These are phyloP conservation scores for Penicillium mononematosum DNA, from an alignment of 495 filamentous ascomycete species.

Conservation along the genomic window DNA sequence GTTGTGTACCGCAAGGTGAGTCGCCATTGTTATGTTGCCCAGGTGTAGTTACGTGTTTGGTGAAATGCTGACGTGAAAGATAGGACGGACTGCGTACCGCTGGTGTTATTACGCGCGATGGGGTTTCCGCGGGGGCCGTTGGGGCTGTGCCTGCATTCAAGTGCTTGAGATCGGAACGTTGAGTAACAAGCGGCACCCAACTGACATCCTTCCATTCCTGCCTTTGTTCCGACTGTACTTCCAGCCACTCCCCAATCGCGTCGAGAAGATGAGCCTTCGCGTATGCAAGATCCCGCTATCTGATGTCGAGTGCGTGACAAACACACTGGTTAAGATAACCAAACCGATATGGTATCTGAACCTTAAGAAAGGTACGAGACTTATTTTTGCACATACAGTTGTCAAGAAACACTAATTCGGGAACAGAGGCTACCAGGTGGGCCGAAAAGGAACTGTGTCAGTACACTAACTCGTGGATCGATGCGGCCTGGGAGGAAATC, in stretches of 20 bases:
- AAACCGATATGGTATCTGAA: constrained; percentile 45
- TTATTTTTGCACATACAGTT: not conserved
- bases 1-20: constrained; percentile 67
- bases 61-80: constrained; percentile 17
- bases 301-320: constrained; percentile 81
- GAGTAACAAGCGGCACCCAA: constrained; percentile 63
- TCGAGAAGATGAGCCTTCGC: constrained; percentile 62
- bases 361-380: constrained; percentile 42
- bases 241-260: constrained; percentile 53
- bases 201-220: constrained; percentile 77
- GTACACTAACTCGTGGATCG: constrained; percentile 67
- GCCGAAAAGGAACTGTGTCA: constrained; percentile 61
- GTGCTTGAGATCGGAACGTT: constrained; percentile 70
- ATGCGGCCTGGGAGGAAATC: constrained; percentile 77
- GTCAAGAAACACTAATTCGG: constrained; percentile 11
- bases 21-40: not conserved
- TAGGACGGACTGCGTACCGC: constrained; percentile 76
- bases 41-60: not conserved
- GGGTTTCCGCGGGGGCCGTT: constrained; percentile 55
- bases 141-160: constrained; percentile 61
- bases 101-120: constrained; percentile 77
- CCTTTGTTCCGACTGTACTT: constrained; percentile 61
- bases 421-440: constrained; percentile 41
- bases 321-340: constrained; percentile 63
- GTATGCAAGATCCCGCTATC: constrained; percentile 60